phyloP scores from a whole-genome alignment of 2,329 filamentous ascomycete genomes.

The Tricladium varicosporioides region DNA sequence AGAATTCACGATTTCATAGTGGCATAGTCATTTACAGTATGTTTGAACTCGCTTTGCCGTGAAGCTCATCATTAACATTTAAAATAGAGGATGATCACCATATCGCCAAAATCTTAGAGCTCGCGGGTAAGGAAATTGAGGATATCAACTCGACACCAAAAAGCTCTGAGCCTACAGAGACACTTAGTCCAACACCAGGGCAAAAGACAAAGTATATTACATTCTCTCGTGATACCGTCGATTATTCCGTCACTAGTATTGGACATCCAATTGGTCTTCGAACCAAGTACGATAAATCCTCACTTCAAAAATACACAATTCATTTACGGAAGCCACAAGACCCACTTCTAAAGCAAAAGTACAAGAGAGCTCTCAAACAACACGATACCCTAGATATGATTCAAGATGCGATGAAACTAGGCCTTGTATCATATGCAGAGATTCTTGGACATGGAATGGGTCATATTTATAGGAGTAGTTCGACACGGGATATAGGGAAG shows the following conservation, averaged over 20 bases:
- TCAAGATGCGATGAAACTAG: conserved; percentile 15
- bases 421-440: conserved; percentile 15
- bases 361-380: conserved; percentile 15
- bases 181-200: background rate
- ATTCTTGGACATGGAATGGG: conserved; percentile 11
- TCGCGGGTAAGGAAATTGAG: conserved; percentile 1
- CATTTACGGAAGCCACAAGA: conserved; percentile 12
- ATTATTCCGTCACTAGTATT: conserved; percentile 10
- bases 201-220: conserved; percentile 4
- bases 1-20: conserved; percentile 32
- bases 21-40: conserved; percentile 25
- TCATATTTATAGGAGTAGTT: conserved; percentile 8
- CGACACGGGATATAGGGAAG: conserved; percentile 14
- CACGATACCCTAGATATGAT: conserved; percentile 17
- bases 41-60: background rate
- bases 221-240: conserved; percentile 10
- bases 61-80: conserved; percentile 1
- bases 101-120: conserved; percentile 9
- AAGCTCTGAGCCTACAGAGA: background rate
- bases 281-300: conserved; percentile 8
- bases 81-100: conserved; percentile 14
- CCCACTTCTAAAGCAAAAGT: conserved; percentile 7
- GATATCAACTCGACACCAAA: conserved; percentile 1
- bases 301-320: conserved; percentile 9
- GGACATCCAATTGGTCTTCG: conserved; percentile 13